phyloP scores from a whole-genome alignment of 805 yeast genomes.

The Candida andamanensis region DNA sequence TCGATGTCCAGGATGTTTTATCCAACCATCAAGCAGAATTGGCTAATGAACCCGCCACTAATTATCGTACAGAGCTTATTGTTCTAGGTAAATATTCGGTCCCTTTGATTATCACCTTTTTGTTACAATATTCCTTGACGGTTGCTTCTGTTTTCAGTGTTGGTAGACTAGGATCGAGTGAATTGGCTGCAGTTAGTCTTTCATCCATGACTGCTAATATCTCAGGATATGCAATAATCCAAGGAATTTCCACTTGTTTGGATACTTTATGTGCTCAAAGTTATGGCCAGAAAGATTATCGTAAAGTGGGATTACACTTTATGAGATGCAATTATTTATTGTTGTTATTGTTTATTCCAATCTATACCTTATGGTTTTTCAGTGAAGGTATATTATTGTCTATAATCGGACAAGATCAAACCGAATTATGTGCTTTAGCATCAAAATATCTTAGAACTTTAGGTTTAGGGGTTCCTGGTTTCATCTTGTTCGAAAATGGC shows the following conservation, averaged over 20 bases:
- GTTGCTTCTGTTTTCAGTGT: slow-evolving; percentile 76
- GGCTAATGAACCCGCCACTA: slow-evolving; percentile 41
- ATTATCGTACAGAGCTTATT: slow-evolving; percentile 31
- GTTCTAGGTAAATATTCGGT: slow-evolving; percentile 38
- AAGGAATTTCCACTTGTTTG: slow-evolving; percentile 73
- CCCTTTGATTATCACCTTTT: slow-evolving; percentile 63
- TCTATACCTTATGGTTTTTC: slow-evolving; percentile 56
- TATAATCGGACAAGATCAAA: slow-evolving; percentile 21
- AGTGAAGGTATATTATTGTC: slow-evolving; percentile 44
- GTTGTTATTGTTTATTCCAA: slow-evolving; percentile 47
- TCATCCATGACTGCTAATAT: slow-evolving; percentile 78
- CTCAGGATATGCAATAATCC: slow-evolving; percentile 67
- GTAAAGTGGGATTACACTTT: slow-evolving; percentile 62
- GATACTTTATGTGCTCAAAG: slow-evolving; percentile 80
- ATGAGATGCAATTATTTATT: slow-evolving; percentile 61
- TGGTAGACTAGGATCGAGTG: slow-evolving; percentile 65
- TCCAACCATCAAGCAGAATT: slow-evolving; percentile 9
- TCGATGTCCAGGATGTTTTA: slow-evolving; percentile 9
- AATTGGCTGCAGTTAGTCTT: slow-evolving; percentile 70
- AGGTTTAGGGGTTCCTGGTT: slow-evolving; percentile 68
- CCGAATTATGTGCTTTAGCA: slow-evolving; percentile 40
- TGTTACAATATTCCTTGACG: slow-evolving; percentile 66
- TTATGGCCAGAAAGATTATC: slow-evolving; percentile 61
- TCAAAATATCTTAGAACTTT: slow-evolving; percentile 52
- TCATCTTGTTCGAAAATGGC: slow-evolving; percentile 64